These are phyloP conservation scores for Metarhizium guizhouense DNA, from an alignment of 2,329 filamentous ascomycete species.

Conservation along the genomic window DNA sequence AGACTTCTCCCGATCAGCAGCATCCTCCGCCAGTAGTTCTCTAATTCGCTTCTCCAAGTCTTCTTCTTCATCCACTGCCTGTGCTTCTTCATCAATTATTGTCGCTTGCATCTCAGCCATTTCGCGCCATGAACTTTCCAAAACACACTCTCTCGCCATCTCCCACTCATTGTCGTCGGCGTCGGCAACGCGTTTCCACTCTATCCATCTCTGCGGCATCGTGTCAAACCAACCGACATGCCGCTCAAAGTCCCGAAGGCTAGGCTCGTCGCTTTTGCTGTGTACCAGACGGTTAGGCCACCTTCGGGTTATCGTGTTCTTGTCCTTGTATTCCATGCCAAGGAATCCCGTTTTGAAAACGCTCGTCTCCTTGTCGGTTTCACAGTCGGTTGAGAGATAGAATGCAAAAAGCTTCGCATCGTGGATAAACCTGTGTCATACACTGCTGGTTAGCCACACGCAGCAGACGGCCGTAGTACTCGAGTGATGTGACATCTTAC, in stretches of 20 bases:
- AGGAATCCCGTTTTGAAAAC: slow-evolving; percentile 10
- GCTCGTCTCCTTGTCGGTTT: neutral
- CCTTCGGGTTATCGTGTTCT: slow-evolving; percentile 13
- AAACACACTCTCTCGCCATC: neutral
- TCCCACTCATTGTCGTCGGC: neutral
- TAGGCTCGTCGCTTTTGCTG: slow-evolving; percentile 5
- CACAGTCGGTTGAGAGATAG: neutral
- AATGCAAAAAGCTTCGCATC: neutral
- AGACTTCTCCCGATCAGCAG: neutral
- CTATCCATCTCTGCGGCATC: slow-evolving; percentile 16
- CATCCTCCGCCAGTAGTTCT: neutral
- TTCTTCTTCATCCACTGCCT: neutral
- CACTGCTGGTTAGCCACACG: neutral
- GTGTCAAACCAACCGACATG: slow-evolving; percentile 14
- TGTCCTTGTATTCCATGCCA: slow-evolving; percentile 10
- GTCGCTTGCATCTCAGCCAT: neutral
- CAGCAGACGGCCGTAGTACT: neutral
- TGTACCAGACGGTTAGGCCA: slow-evolving; percentile 16
- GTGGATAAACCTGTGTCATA: neutral
- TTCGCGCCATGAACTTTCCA: neutral
- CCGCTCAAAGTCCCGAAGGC: slow-evolving; percentile 12
- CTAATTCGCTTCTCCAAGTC: neutral
- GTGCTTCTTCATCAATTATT: neutral
- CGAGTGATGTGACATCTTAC: slow-evolving; percentile 5
- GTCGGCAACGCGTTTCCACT: slow-evolving; percentile 17